These are phyloP conservation scores for Saturnispora halmiae DNA, from an alignment of 805 yeast species.

Conservation along the genomic window DNA sequence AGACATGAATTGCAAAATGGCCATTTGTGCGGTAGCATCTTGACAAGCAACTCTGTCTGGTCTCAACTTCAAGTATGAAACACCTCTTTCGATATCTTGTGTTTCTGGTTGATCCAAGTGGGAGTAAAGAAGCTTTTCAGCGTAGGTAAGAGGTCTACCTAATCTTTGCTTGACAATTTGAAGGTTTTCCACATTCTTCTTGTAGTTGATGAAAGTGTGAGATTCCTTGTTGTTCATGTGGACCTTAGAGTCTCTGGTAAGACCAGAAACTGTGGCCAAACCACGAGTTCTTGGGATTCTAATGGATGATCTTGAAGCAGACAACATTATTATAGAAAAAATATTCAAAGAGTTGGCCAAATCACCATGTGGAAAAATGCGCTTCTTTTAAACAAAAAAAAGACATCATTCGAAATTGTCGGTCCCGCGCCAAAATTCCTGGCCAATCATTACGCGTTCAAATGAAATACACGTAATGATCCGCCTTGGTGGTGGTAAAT, in stretches of 20 bases:
- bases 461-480: not conserved
- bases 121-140: slow-evolving; percentile 90
- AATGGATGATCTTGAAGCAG: slow-evolving; percentile 24
- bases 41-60: slow-evolving; percentile 99
- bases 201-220: slow-evolving; percentile 83
- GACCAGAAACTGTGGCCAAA: slow-evolving; percentile 41
- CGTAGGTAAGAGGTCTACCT: slow-evolving; percentile 76
- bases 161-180: slow-evolving; percentile 67
- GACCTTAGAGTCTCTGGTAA: slow-evolving; percentile 48
- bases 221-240: slow-evolving; percentile 54
- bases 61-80: slow-evolving; percentile 79
- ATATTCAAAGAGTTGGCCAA: too few species aligned
- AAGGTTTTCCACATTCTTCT: slow-evolving; percentile 81
- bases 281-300: slow-evolving; percentile 33
- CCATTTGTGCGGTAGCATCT: slow-evolving; percentile 99
- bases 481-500: not conserved
- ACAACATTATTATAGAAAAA: slow-evolving; percentile 21
- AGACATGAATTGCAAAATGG: slow-evolving; percentile 96
- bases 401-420: not conserved
- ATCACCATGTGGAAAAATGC: not conserved
- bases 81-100: slow-evolving; percentile 65
- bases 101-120: slow-evolving; percentile 88
- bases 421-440: not conserved
- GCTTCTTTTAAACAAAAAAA: not conserved
- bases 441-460: not conserved